Evolutionary conservation across 495 filamentous ascomycete species (phyloP).

Genomic region (Cryomyces antarcticus): DNA sequence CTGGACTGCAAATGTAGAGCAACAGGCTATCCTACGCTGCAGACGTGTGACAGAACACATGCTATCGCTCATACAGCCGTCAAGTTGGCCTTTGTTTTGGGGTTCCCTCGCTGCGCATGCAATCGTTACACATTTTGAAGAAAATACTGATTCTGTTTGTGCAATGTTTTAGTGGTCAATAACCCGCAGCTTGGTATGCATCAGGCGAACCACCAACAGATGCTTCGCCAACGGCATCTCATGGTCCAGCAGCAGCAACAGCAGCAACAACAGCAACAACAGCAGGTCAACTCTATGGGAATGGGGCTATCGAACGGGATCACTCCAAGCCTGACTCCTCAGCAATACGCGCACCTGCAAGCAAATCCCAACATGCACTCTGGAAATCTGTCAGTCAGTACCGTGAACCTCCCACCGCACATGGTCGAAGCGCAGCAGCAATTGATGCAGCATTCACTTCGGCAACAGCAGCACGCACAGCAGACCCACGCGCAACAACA

Average conservation of each 20-base stretch:
- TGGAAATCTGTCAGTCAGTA: no score
- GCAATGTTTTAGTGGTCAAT: no score
- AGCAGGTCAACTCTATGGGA: conserved; percentile 7
- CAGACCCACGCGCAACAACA: conserved; percentile 12
- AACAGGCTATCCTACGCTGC: no score
- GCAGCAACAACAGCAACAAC: conserved; percentile 25
- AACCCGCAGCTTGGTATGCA: not conserved
- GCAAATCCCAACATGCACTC: no score
- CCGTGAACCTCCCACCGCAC: not conserved
- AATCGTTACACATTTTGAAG: no score
- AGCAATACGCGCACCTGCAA: no score
- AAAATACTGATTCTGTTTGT: no score
- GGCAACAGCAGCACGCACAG: conserved; percentile 10
- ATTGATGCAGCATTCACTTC: conserved; percentile 10
- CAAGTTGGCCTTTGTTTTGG: no score
- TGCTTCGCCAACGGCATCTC: conserved; percentile 22
- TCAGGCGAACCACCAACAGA: conserved; percentile 7
- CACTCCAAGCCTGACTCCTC: not conserved
- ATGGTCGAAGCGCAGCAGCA: conserved; percentile 9
- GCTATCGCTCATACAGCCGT: no score
- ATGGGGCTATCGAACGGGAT: not conserved
- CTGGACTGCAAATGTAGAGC: no score
- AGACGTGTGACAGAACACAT: no score
- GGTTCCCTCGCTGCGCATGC: no score
- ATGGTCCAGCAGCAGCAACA: conserved; percentile 27